A percentile compares a stretch with the other conserved stretches of the same genome.
These are phyloP conservation scores for Pouteria campechiana DNA, from an alignment of 179 eudicot species.

Conservation along the genomic window DNA sequence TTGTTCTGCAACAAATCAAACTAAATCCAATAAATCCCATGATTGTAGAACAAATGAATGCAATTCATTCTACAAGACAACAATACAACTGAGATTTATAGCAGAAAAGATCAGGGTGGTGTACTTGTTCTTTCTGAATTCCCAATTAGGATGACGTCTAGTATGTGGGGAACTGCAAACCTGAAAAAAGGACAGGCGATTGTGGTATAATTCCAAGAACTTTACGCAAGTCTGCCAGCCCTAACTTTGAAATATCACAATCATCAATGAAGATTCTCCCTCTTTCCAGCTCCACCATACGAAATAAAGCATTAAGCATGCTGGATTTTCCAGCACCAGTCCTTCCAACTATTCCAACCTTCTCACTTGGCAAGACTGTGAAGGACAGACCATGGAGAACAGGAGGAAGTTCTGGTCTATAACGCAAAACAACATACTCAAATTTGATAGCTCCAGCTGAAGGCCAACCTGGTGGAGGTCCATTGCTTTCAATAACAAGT, in stretches of 20 bases:
- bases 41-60: too few relatives aligned
- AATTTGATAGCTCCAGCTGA: constrained; percentile 37
- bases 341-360: constrained; percentile 64
- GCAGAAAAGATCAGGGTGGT: neutral
- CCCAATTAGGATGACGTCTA: neutral
- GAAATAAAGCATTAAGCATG: constrained; percentile 66
- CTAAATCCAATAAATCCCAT: too few relatives aligned
- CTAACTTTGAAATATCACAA: constrained; percentile 43
- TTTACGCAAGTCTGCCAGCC: constrained; percentile 53
- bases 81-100: neutral
- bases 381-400: constrained; percentile 50
- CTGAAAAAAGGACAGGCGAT: constrained; percentile 67
- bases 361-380: constrained; percentile 28
- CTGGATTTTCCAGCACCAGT: constrained; percentile 88
- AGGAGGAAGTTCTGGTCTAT: constrained; percentile 60
- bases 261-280: constrained; percentile 55
- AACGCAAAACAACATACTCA: constrained; percentile 42
- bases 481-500: constrained; percentile 23
- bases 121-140: neutral
- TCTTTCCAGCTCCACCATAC: constrained; percentile 63
- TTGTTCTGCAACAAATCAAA: too few relatives aligned
- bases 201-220: constrained; percentile 67
- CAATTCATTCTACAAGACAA: too few relatives aligned
- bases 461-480: constrained; percentile 62
- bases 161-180: constrained; percentile 9